Base-by-base conservation (phyloP, 2,329 filamentous ascomycete genomes). In the Fusarium nematophilum region DNA sequence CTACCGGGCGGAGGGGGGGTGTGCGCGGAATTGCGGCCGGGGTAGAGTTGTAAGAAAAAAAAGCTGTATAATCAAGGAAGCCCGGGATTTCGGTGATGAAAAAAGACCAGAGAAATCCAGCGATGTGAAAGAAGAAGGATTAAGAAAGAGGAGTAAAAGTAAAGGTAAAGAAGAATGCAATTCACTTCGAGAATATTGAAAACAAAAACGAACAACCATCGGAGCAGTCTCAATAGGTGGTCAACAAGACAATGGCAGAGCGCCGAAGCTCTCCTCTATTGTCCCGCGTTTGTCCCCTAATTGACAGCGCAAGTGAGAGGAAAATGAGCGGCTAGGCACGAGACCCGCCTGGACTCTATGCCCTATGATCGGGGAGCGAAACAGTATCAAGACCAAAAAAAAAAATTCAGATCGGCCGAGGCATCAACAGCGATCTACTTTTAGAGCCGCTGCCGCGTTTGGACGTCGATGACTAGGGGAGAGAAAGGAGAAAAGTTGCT, bases 1-100 rank as follows among this genome's bases (percentile, higher is more conserved):
- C 62, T 69, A 64, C 60, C 60, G 63, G 57, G 65, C 57, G 62
- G 64, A 59, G 64, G 65, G 66, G 65, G 66, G 62, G 66, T 56
- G 64, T 66, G 66, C 46, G 52, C 64, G 60, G 63, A 67, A 69
- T 56, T 59, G 43, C 53, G 63, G 62, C 56, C 60, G 62, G 66
- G 63, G 59, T 64, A 50, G 43, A 53, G 57, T 53, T 49, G 25
- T 44, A 42, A 30, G 26, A 26, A 26, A 31, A 30, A 52, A 42
- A 33, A 26, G 48, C 39, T 54, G 37, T 18, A 31, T 27, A 42
- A 23, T 26, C 23, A 14, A 27, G 37, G 26, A 49, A 26, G 29
- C 29, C 14, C 10, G 30, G 23, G 37, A 23, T 48, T 36, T 37
- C 29, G 14, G 25, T 15, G 29, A 33, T 14, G 15, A 36, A 40